These are phyloP conservation scores for Skeletonema grethae DNA, from an alignment of 108 stramenopile genomes.

Conservation along the genomic window DNA sequence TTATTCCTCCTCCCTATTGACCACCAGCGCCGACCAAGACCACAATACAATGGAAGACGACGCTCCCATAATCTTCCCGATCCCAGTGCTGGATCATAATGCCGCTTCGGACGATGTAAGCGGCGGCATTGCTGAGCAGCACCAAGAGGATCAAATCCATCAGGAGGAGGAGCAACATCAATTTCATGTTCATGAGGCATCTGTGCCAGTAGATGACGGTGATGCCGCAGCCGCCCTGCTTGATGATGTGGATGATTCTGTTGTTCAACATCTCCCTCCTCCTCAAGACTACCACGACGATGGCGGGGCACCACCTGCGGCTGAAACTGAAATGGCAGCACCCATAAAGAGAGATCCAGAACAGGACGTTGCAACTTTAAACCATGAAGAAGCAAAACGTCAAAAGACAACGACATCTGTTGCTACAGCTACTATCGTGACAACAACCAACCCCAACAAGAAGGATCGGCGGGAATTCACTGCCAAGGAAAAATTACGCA, in stretches of 20 bases:
- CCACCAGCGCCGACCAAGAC: not conserved
- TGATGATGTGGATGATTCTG: not conserved
- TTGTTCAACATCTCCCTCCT: not conserved
- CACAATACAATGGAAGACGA: not conserved
- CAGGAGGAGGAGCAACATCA: not conserved
- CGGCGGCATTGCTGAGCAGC: not conserved
- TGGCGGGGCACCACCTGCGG: not conserved
- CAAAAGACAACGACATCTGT: not conserved
- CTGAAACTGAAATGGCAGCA: not conserved
- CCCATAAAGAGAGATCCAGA: not conserved
- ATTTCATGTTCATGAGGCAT: not conserved
- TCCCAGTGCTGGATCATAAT: not conserved
- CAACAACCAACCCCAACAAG: not conserved
- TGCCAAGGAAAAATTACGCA: constrained; percentile 39
- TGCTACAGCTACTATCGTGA: not conserved
- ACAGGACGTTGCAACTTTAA: not conserved
- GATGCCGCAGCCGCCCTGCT: not conserved
- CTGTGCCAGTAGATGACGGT: not conserved
- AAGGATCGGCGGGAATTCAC: constrained; percentile 39
- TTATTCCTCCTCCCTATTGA: not conserved
- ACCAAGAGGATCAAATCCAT: not conserved
- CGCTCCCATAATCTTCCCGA: not conserved
- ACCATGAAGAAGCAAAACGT: not conserved
- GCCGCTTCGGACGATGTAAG: not conserved
- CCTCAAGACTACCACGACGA: not conserved